Percentiles rank a stretch among this genome's conserved stretches.
Evolutionary conservation across 768 basidiomycete species (phyloP).

Genomic region (Kwoniella pini): DNA sequence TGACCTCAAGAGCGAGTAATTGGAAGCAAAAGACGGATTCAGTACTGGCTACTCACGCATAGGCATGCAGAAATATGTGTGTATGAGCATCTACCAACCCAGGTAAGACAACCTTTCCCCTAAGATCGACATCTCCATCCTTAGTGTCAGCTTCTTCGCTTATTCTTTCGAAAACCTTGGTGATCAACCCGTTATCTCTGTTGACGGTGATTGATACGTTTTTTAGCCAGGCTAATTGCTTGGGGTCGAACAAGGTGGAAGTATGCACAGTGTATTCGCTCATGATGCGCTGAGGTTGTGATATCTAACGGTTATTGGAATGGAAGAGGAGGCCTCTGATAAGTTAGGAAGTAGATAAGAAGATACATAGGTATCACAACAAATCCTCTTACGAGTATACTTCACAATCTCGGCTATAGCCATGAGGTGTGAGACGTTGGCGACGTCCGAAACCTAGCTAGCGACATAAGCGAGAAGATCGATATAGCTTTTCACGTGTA

Average conservation of each 20-base stretch:
- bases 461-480: too few relatives aligned
- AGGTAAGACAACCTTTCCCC: slow-evolving; percentile 23
- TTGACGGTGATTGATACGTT: slow-evolving; percentile 2
- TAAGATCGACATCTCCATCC: slow-evolving; percentile 21
- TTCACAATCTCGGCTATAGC: too few relatives aligned
- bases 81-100: slow-evolving; percentile 32
- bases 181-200: slow-evolving; percentile 18
- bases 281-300: neutral
- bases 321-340: too few relatives aligned
- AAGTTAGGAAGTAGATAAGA: too few relatives aligned
- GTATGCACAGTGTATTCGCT: slow-evolving; percentile 2
- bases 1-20: too few relatives aligned
- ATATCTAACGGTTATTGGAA: too few relatives aligned
- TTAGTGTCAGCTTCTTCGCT: neutral
- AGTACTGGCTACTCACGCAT: slow-evolving; percentile 10
- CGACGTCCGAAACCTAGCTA: too few relatives aligned
- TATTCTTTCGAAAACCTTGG: neutral
- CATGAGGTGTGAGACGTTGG: too few relatives aligned
- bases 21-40: too few relatives aligned
- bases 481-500: too few relatives aligned
- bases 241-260: slow-evolving; percentile 5
- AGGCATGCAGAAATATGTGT: slow-evolving; percentile 28
- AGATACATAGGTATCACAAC: too few relatives aligned
- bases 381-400: too few relatives aligned
- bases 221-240: neutral